Percentiles rank a stretch among this genome's conserved stretches.
Conservation (phyloP, 208 protist genomes). For the Trypanosoma grayi region DNA sequence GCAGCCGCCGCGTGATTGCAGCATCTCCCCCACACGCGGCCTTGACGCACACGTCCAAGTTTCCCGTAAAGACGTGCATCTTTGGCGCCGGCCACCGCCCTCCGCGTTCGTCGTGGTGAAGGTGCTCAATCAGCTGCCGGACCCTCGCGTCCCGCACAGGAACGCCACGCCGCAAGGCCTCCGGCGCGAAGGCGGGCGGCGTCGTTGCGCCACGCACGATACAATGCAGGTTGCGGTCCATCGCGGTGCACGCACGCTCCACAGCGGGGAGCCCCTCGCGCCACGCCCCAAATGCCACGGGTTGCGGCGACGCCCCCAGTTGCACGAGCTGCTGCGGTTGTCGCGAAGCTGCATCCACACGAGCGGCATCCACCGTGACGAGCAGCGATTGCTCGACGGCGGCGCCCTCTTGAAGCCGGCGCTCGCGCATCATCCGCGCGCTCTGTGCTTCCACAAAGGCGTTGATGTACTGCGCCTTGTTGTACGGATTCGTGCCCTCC, state of each 20-base stretch:
- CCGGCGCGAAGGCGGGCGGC: constrained; percentile 21
- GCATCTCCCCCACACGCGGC: constrained; percentile 1
- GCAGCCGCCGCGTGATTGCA: background rate
- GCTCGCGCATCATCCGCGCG: constrained; percentile 15
- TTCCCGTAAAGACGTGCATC: background rate
- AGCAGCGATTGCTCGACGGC: constrained; percentile 6
- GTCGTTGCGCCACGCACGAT: constrained; percentile 31
- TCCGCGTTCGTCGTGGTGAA: background rate
- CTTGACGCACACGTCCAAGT: background rate
- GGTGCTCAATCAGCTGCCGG: background rate
- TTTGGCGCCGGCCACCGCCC: background rate
- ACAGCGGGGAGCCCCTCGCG: constrained; percentile 11
- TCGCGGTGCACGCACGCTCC: constrained; percentile 12
- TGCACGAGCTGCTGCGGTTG: background rate
- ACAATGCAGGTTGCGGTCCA: constrained; percentile 27
- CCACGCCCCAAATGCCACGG: constrained; percentile 21
- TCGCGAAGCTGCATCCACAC: background rate
- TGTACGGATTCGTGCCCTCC: constrained; percentile 34
- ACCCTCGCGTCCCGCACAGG: constrained; percentile 3
- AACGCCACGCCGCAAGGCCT: constrained; percentile 9
- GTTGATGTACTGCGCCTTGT: constrained; percentile 71
- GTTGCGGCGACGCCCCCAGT: background rate
- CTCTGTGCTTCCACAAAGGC: constrained; percentile 68
- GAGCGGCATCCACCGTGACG: background rate
- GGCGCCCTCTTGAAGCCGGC: background rate